These are phyloP conservation scores for Lipomyces mesembrius DNA, from an alignment of 805 yeast species.

Conservation along the genomic window DNA sequence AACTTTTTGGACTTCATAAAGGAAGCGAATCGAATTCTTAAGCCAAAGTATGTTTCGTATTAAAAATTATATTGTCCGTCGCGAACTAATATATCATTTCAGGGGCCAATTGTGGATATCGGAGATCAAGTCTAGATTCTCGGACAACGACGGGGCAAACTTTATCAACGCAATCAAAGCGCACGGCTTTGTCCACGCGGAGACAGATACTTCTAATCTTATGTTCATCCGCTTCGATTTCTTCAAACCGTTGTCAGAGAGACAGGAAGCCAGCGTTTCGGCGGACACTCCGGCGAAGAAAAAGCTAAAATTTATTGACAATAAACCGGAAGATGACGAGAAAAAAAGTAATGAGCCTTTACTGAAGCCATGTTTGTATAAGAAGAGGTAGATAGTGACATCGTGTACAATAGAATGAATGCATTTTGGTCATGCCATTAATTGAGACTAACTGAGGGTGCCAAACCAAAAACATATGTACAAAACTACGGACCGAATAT, in stretches of 20 bases:
- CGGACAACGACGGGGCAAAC: constrained; percentile 60
- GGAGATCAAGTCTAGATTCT: constrained; percentile 90
- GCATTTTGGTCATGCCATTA: background rate
- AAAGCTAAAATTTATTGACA: constrained; percentile 61
- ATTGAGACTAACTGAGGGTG: background rate
- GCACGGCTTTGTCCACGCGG: constrained; percentile 83
- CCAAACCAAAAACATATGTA: background rate
- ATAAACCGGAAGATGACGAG: constrained; percentile 64
- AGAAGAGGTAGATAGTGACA: constrained; percentile 61
- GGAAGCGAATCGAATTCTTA: constrained; percentile 85
- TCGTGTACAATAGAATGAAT: constrained; percentile 2
- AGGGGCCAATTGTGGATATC: constrained; percentile 97
- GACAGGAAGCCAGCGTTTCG: constrained; percentile 54
- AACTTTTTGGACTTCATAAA: constrained; percentile 88
- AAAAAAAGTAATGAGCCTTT: constrained; percentile 78
- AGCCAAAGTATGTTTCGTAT: constrained; percentile 52
- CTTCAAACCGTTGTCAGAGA: constrained; percentile 63
- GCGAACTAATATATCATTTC: background rate
- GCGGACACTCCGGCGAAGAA: constrained; percentile 49
- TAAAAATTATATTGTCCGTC: no score
- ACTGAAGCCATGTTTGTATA: constrained; percentile 94
- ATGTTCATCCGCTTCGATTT: constrained; percentile 96
- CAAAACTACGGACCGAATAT: no score
- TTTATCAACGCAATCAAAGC: constrained; percentile 78
- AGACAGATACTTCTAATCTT: constrained; percentile 82